Conservation (phyloP, 2,329 filamentous ascomycete genomes). For the Daldinia eschscholtzii region DNA sequence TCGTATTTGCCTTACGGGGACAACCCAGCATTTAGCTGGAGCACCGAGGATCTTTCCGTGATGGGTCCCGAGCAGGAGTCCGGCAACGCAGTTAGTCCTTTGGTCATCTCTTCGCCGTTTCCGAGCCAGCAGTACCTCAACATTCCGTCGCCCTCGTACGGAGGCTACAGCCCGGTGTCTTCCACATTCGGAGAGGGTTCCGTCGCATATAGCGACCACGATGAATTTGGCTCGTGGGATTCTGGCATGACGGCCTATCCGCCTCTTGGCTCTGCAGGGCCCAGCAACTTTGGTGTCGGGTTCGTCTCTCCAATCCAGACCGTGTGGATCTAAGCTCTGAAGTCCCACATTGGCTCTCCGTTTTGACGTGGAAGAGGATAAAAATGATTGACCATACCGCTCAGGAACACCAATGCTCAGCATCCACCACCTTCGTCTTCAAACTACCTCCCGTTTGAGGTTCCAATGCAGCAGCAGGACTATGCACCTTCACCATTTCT, state of each 20-base stretch:
- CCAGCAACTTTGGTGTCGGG: conserved; percentile 66
- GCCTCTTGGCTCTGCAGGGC: conserved; percentile 58
- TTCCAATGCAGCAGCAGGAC: conserved; percentile 51
- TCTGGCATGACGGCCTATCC: conserved; percentile 60
- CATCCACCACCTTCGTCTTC: conserved; percentile 57
- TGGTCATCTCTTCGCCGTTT: conserved; percentile 69
- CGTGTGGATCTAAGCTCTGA: conserved; percentile 68
- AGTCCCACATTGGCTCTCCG: conserved; percentile 57
- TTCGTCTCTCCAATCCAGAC: conserved; percentile 74
- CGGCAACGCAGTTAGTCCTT: conserved; percentile 64
- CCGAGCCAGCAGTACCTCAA: conserved; percentile 69
- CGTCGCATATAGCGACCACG: conserved; percentile 72
- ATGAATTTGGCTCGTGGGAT: conserved; percentile 67
- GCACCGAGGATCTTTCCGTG: conserved; percentile 71
- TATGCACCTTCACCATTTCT: conserved; percentile 61
- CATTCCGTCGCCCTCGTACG: conserved; percentile 72
- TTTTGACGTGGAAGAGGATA: conserved; percentile 55
- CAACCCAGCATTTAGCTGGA: conserved; percentile 73
- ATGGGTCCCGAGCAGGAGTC: conserved; percentile 63
- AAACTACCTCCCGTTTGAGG: conserved; percentile 60
- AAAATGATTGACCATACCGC: conserved; percentile 67
- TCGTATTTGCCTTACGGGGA: conserved; percentile 66
- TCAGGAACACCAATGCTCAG: conserved; percentile 60
- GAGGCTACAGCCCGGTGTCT: conserved; percentile 72
- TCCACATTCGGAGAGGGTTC: conserved; percentile 73